Evolutionary conservation across 441 rosid species (phyloP).

Genomic region (Erysimum cheiri): DNA sequence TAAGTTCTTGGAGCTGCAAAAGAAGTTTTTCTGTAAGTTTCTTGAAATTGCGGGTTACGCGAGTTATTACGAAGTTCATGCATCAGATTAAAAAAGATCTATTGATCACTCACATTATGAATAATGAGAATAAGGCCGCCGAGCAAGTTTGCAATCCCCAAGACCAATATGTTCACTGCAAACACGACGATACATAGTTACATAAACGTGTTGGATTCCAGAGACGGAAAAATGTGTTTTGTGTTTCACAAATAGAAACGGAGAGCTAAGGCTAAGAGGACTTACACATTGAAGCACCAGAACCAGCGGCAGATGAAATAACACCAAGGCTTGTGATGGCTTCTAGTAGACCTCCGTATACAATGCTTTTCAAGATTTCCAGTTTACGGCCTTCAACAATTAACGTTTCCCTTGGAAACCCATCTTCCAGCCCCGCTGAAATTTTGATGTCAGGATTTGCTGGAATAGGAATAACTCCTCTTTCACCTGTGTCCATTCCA

Average conservation of each 20-base stretch:
- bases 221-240: neutral
- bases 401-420: conserved; percentile 31
- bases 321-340: conserved; percentile 80
- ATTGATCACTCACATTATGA: conserved; percentile 64
- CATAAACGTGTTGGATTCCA: neutral
- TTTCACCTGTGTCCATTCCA: conserved; percentile 20
- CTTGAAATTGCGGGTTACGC: neutral
- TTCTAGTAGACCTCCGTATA: conserved; percentile 89
- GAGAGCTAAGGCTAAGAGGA: neutral
- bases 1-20: conserved; percentile 77
- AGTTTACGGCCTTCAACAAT: conserved; percentile 42
- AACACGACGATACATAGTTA: conserved; percentile 6
- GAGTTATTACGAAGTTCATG: neutral
- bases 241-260: conserved; percentile 16
- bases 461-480: conserved; percentile 5
- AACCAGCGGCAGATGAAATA: conserved; percentile 91
- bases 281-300: conserved; percentile 82
- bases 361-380: conserved; percentile 85
- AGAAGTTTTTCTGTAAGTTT: conserved; percentile 22
- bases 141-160: conserved; percentile 84
- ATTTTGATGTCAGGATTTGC: conserved; percentile 23
- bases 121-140: conserved; percentile 73
- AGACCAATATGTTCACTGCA: conserved; percentile 83
- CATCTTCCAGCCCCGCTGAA: conserved; percentile 34
- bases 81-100: neutral